Evolutionary conservation across 768 basidiomycete species (phyloP).

Genomic region (Sistotremastrum suecicum): DNA sequence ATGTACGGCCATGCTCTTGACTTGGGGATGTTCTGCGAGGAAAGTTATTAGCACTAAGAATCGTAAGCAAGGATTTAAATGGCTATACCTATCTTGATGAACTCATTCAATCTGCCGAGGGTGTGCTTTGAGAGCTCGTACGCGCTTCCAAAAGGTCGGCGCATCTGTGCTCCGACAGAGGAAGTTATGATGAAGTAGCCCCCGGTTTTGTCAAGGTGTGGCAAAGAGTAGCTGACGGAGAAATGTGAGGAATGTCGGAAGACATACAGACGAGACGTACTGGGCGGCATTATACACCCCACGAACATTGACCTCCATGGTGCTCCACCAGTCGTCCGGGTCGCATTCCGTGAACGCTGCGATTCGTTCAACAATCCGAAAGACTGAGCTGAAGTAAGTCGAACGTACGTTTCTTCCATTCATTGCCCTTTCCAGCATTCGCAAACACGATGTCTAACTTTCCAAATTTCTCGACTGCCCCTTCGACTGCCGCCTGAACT

Average conservation of each 20-base stretch:
- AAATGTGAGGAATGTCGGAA: neutral
- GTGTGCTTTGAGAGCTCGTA: slow-evolving; percentile 5
- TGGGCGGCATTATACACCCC: slow-evolving; percentile 4
- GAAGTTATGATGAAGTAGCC: too few relatives aligned
- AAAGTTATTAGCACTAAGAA: neutral
- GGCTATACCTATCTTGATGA: slow-evolving; percentile 3
- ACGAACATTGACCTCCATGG: slow-evolving; percentile 12
- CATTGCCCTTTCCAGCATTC: slow-evolving; percentile 5
- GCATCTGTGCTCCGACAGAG: neutral
- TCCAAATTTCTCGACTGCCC: slow-evolving; percentile 9
- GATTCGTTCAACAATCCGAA: neutral
- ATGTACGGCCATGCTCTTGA: slow-evolving; percentile 4
- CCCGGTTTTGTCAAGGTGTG: neutral
- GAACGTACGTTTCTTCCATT: neutral
- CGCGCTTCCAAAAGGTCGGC: slow-evolving; percentile 1
- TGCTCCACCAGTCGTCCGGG: slow-evolving; percentile 13
- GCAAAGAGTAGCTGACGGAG: too few relatives aligned
- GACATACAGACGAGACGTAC: neutral
- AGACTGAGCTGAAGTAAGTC: too few relatives aligned
- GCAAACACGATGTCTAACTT: slow-evolving; percentile 11
- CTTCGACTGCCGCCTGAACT: slow-evolving; percentile 8
- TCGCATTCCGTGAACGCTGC: slow-evolving; percentile 6
- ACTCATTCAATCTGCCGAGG: slow-evolving; percentile 2
- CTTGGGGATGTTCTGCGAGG: neutral
- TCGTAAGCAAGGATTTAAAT: neutral